A percentile compares a stretch with the other conserved stretches of the same genome.
These are phyloP conservation scores for Fusarium nisikadoi DNA, from an alignment of 2,329 filamentous ascomycete species.

Conservation along the genomic window DNA sequence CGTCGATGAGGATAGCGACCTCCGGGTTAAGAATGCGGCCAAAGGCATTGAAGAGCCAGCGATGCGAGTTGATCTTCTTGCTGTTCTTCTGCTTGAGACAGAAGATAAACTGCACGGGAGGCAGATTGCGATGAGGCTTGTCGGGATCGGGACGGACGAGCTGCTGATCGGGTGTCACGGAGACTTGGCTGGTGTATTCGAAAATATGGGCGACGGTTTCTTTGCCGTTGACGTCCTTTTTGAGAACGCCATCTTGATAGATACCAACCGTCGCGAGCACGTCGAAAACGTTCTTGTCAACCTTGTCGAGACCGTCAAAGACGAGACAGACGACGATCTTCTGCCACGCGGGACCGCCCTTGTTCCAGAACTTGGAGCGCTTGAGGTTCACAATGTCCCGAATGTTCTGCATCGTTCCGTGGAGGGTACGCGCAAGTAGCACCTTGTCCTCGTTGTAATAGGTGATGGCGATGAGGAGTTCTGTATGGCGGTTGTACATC, in stretches of 20 bases:
- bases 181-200: constrained; percentile 43
- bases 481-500: constrained; percentile 43
- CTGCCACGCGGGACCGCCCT: constrained; percentile 41
- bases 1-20: constrained; percentile 41
- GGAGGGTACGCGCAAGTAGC: constrained; percentile 40
- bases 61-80: constrained; percentile 45
- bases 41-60: constrained; percentile 43
- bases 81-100: constrained; percentile 44
- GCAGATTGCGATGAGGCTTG: constrained; percentile 35
- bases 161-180: constrained; percentile 41
- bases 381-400: constrained; percentile 42
- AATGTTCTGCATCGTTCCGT: constrained; percentile 41
- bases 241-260: constrained; percentile 42
- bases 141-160: constrained; percentile 38
- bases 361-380: constrained; percentile 43
- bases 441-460: constrained; percentile 45
- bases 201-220: constrained; percentile 42
- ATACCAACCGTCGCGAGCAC: constrained; percentile 41
- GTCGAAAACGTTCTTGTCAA: constrained; percentile 43
- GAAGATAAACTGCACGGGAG: constrained; percentile 42
- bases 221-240: constrained; percentile 43
- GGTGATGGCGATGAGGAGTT: constrained; percentile 41
- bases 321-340: constrained; percentile 43
- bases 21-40: constrained; percentile 42
- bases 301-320: constrained; percentile 42